Conservation (phyloP, 2,329 filamentous ascomycete genomes). For the Ascosphaera acerosa region DNA sequence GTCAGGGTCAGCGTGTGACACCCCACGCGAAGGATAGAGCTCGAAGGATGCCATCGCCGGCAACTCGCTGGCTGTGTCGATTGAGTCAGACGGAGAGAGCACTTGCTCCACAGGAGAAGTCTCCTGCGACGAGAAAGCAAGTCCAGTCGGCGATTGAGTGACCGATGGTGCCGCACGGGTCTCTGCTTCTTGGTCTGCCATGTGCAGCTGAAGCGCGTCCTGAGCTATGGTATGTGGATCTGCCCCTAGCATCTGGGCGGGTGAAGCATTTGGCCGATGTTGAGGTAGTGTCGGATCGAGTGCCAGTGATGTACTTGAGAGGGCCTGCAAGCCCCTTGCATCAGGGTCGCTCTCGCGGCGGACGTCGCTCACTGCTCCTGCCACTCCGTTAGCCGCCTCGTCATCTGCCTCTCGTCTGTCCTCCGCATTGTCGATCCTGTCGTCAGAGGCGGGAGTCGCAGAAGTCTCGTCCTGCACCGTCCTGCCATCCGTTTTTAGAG, state of each 20-base stretch:
- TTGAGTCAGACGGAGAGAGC: background rate
- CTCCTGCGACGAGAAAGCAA: constrained; percentile 24
- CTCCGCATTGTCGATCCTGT: too few relatives aligned
- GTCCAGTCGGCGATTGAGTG: constrained; percentile 12
- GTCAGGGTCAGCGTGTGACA: background rate
- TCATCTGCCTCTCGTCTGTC: constrained; percentile 3
- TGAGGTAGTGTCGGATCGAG: constrained; percentile 5
- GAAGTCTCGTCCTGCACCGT: background rate
- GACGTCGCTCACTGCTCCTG: too few relatives aligned
- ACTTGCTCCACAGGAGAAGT: background rate
- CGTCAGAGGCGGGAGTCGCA: too few relatives aligned
- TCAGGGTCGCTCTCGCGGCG: too few relatives aligned
- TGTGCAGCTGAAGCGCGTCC: too few relatives aligned
- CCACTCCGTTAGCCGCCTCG: too few relatives aligned
- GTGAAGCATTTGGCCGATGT: constrained; percentile 5
- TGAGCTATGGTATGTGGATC: constrained; percentile 2
- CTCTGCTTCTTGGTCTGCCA: too few relatives aligned
- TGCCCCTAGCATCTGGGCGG: too few relatives aligned
- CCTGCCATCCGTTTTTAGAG: constrained; percentile 1
- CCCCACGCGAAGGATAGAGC: constrained; percentile 1
- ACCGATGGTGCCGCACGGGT: constrained; percentile 6
- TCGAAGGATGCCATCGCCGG: constrained; percentile 1
- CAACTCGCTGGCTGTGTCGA: background rate
- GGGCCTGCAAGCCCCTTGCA: too few relatives aligned
- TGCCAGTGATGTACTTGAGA: too few relatives aligned